Evolutionary conservation across 768 basidiomycete species (phyloP), one percentile per base, ranked within the genome.

Genomic region (Boletus rex-veris): DNA sequence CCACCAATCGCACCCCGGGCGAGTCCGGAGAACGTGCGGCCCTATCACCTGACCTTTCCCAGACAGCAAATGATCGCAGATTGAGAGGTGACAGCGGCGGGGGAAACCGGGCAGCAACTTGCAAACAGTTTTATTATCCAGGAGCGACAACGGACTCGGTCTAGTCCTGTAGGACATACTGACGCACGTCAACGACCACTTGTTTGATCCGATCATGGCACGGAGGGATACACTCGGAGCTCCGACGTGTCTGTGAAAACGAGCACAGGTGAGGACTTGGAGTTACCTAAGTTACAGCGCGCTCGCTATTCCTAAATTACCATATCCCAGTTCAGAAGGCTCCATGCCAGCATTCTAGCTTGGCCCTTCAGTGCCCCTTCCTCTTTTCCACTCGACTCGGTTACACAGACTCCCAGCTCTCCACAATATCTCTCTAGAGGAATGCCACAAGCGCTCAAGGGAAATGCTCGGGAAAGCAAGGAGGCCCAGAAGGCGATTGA

Each of bases 381-480:
- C 31, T 43, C 50, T 48, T 53, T 48, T n/a, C 28, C 19, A 28
- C 28, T 28, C 28, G 28, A 28, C 47, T 30, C 21, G 24, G 26
- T 36, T 3, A 30, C 40, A 21, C 48, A 9, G 16, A 45, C 35
- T 21, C 40, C 21, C 42, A 5, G 28, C 14, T 10, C 26, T 19
- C 33, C 35, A n/a, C 26, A 33, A 19, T 18, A 24, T 48, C 38
- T n/a, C 24, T 18, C 36, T 16, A 4, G 33, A 35, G 16, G 16
- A 39, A 83, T 82, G 81, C 80, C 81, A 24, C 80, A 77, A 70
- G 75, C 77, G 33, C 63, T 73, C 42, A 77, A 79, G 59, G 75
- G 75, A 57, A 80, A 78, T 64, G 54, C 58, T n/a, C 71, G 71
- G 40, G 68, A 70, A 21, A 58, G 31, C 31, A 69, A 57, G 48